Conservation (phyloP, 306 rosid genomes). For the Cicer bijugum region DNA sequence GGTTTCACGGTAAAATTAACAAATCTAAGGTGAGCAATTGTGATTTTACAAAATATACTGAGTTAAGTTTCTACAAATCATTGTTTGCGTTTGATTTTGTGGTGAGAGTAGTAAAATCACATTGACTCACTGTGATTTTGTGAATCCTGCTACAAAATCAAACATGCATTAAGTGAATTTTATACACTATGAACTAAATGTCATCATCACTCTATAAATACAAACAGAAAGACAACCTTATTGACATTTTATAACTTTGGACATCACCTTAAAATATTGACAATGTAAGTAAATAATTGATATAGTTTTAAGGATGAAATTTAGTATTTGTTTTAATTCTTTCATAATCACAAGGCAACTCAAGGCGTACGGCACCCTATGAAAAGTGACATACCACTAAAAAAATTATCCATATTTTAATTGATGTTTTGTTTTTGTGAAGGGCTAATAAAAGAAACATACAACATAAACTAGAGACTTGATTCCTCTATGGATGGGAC, state of each 20-base stretch:
- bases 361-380: conserved; percentile 5
- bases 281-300: not conserved
- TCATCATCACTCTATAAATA: not conserved
- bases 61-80: no score
- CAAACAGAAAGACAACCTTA: not conserved
- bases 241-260: not conserved
- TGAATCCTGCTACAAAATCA: no score
- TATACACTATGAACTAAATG: no score
- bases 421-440: not conserved
- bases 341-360: not conserved
- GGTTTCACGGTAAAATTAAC: no score
- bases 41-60: no score
- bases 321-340: not conserved
- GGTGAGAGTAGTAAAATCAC: no score
- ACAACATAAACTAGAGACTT: not conserved
- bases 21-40: no score
- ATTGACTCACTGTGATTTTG: no score
- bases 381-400: conserved; percentile 1
- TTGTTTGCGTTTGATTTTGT: no score
- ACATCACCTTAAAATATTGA: not conserved
- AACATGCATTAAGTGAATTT: no score
- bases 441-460: not conserved
- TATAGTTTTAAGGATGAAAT: not conserved
- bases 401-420: not conserved
- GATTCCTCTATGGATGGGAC: not conserved